Percentiles rank a stretch among this genome's conserved stretches.
Evolutionary conservation across 192 early-diverging fungal species (phyloP).

Genomic region (Podochytrium sp.): DNA sequence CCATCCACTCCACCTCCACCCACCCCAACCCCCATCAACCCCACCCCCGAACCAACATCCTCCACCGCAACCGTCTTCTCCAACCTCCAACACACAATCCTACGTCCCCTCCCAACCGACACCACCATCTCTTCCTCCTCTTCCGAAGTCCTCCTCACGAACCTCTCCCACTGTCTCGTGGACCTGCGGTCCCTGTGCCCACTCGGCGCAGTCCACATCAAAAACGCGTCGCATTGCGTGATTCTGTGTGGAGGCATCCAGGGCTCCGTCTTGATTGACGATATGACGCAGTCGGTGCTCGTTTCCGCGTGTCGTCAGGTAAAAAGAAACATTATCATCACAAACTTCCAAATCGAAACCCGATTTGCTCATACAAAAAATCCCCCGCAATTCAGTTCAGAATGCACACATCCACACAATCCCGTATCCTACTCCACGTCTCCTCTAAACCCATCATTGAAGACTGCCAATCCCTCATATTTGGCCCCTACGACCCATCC

Average conservation of each 20-base stretch:
- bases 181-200: slow-evolving; percentile 56
- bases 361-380: background rate
- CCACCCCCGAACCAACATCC: background rate
- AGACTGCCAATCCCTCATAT: slow-evolving; percentile 67
- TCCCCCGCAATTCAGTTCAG: slow-evolving; percentile 61
- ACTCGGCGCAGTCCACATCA: slow-evolving; percentile 78
- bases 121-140: background rate
- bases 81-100: background rate
- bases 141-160: slow-evolving; percentile 60
- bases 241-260: slow-evolving; percentile 68
- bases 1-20: background rate
- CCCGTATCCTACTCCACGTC: slow-evolving; percentile 71
- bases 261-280: slow-evolving; percentile 75
- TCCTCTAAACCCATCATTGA: slow-evolving; percentile 88
- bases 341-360: background rate
- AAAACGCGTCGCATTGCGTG: slow-evolving; percentile 66
- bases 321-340: slow-evolving; percentile 27
- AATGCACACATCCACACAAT: slow-evolving; percentile 72
- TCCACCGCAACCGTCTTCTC: background rate
- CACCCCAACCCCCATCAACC: background rate
- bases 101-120: background rate
- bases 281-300: slow-evolving; percentile 63
- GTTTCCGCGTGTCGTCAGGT: slow-evolving; percentile 80
- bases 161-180: slow-evolving; percentile 66
- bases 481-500: slow-evolving; percentile 61